Evolutionary conservation across 2,329 filamentous ascomycete species (phyloP).

Genomic region (Neodidymelliopsis sp.): DNA sequence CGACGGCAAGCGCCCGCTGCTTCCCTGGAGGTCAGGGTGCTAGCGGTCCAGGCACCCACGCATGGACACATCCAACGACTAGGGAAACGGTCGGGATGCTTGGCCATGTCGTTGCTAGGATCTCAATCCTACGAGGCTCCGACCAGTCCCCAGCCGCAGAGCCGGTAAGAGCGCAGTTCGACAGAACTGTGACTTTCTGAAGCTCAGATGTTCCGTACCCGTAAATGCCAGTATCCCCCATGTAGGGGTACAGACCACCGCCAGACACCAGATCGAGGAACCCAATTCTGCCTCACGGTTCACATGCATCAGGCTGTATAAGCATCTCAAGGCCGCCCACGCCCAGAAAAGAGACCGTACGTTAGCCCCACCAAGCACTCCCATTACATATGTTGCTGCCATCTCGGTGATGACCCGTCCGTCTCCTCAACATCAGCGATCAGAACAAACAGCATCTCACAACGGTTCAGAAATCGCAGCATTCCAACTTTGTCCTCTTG

Average conservation of each 20-base stretch:
- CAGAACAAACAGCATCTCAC: constrained; percentile 46
- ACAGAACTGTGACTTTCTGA: constrained; percentile 38
- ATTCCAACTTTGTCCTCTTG: constrained; percentile 39
- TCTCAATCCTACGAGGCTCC: constrained; percentile 49
- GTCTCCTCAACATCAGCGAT: constrained; percentile 39
- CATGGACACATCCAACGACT: constrained; percentile 38
- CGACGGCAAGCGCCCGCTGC: constrained; percentile 31
- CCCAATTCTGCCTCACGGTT: constrained; percentile 43
- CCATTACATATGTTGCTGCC: constrained; percentile 35
- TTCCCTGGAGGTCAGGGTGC: constrained; percentile 34
- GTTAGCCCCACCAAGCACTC: constrained; percentile 43
- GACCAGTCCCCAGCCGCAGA: constrained; percentile 47
- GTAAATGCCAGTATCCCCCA: constrained; percentile 45
- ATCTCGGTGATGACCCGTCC: constrained; percentile 46
- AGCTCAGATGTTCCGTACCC: constrained; percentile 42
- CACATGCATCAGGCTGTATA: constrained; percentile 16
- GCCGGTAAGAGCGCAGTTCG: constrained; percentile 44
- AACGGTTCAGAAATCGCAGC: constrained; percentile 42
- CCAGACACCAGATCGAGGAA: constrained; percentile 36
- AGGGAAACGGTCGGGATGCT: constrained; percentile 48
- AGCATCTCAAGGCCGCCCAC: constrained; percentile 18
- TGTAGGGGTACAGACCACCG: constrained; percentile 45
- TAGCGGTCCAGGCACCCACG: constrained; percentile 36
- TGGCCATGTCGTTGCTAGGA: constrained; percentile 43
- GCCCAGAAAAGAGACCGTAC: constrained; percentile 37